phyloP scores from a whole-genome alignment of 805 yeast genomes.

The Pichia cephalocereana region DNA sequence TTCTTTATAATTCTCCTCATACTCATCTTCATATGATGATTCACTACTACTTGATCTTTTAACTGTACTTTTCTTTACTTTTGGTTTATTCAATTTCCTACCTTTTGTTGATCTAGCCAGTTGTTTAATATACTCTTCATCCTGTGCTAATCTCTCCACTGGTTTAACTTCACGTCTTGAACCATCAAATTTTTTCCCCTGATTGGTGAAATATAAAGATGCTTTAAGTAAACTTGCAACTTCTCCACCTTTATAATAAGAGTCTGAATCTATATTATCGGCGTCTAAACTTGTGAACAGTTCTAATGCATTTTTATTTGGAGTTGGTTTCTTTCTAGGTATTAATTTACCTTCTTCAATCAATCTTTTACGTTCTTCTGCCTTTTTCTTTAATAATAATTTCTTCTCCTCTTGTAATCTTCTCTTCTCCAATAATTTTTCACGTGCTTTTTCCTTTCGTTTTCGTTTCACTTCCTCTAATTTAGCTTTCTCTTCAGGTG shows the following conservation, averaged over 20 bases:
- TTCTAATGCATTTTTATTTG: background rate
- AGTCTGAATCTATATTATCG: background rate
- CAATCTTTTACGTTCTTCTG: background rate
- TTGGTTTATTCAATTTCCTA: background rate
- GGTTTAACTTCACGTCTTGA: constrained; percentile 15
- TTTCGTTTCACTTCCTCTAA: constrained; percentile 1
- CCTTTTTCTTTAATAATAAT: background rate
- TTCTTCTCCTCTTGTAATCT: background rate
- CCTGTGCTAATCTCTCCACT: constrained; percentile 13
- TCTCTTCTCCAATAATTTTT: background rate
- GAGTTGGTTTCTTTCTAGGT: background rate
- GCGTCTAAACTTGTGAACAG: background rate
- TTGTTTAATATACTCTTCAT: background rate
- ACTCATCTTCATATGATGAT: background rate
- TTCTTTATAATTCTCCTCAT: background rate
- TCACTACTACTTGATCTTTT: background rate
- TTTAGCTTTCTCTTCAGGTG: constrained; percentile 4
- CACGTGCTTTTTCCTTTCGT: background rate
- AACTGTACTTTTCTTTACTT: background rate
- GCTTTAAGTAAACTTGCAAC: constrained; percentile 18
- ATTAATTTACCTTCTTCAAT: background rate
- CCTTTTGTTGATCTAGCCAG: background rate
- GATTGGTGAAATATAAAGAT: constrained; percentile 17
- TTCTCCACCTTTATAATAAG: constrained; percentile 15
- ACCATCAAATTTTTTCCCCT: constrained; percentile 17